phyloP scores from a whole-genome alignment of 176 grass and related monocot genomes.

The Phyllostachys edulis region DNA sequence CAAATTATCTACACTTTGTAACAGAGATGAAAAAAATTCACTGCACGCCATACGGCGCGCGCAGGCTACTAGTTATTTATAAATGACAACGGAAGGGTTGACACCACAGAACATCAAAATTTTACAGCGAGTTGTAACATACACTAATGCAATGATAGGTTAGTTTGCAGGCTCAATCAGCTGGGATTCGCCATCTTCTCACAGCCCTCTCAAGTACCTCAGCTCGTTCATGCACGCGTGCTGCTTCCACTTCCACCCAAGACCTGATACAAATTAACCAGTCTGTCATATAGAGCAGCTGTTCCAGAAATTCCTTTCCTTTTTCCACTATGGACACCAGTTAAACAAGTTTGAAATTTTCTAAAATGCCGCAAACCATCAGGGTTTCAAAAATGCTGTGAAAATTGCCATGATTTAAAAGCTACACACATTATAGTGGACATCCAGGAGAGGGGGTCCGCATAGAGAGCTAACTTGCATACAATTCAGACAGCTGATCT shows the following conservation, averaged over 20 bases:
- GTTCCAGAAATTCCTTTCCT: neutral
- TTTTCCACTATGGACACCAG: neutral
- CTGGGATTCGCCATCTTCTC: slow-evolving; percentile 54
- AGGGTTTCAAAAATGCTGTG: neutral
- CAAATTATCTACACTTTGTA: too few species aligned
- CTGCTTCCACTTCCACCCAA: slow-evolving; percentile 72
- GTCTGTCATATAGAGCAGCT: neutral
- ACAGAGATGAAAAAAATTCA: too few species aligned
- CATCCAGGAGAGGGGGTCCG: neutral
- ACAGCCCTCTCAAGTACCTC: slow-evolving; percentile 49
- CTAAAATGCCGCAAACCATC: neutral
- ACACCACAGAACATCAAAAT: neutral
- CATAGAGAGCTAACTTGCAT: neutral
- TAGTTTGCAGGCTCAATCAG: slow-evolving; percentile 25
- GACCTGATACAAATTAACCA: slow-evolving; percentile 27
- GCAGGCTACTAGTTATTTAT: too few species aligned
- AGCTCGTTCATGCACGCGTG: slow-evolving; percentile 29
- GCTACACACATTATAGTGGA: neutral
- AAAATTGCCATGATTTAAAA: neutral
- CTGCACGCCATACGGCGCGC: too few species aligned
- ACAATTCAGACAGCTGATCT: neutral
- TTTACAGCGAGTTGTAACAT: neutral
- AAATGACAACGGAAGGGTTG: neutral
- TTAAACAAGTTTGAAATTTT: neutral
- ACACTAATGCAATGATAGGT: neutral